phyloP scores from a whole-genome alignment of 73 alveolate species.

The Paramecium sexaurelia region DNA sequence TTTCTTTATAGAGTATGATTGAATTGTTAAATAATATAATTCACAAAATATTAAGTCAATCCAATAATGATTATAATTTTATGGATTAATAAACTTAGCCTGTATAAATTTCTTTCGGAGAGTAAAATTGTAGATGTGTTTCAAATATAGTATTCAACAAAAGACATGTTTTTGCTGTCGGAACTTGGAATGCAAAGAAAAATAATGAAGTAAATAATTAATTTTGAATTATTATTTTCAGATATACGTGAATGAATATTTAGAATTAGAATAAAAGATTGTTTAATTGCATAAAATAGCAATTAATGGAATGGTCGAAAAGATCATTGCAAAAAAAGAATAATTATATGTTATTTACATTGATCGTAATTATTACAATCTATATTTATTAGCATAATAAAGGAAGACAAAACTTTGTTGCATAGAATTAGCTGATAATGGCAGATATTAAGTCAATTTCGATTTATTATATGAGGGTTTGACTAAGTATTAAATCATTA shows the following conservation, averaged over 20 bases:
- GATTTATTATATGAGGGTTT: constrained; percentile 28
- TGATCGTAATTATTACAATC: not conserved
- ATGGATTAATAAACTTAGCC: constrained; percentile 19
- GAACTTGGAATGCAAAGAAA: constrained; percentile 32
- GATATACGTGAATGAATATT: constrained; percentile 29
- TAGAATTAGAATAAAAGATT: constrained; percentile 5
- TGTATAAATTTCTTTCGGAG: constrained; percentile 19
- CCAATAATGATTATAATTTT: not conserved
- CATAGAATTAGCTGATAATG: not conserved
- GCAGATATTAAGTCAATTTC: not conserved
- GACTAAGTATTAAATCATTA: not conserved
- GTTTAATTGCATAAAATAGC: not conserved
- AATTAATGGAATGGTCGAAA: not conserved
- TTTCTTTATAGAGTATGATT: too few species aligned
- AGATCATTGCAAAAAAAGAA: constrained; percentile 4
- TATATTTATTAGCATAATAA: not conserved
- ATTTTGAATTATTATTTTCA: not conserved
- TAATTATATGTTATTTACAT: constrained; percentile 10
- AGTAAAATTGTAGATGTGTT: not conserved
- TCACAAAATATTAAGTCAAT: not conserved
- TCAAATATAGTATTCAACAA: not conserved
- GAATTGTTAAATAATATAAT: not conserved
- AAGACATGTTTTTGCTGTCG: constrained; percentile 24
- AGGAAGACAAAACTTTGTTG: not conserved
- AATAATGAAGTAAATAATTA: not conserved